phyloP scores from a whole-genome alignment of 2,329 filamentous ascomycete species.

The Penicillium thymicola region DNA sequence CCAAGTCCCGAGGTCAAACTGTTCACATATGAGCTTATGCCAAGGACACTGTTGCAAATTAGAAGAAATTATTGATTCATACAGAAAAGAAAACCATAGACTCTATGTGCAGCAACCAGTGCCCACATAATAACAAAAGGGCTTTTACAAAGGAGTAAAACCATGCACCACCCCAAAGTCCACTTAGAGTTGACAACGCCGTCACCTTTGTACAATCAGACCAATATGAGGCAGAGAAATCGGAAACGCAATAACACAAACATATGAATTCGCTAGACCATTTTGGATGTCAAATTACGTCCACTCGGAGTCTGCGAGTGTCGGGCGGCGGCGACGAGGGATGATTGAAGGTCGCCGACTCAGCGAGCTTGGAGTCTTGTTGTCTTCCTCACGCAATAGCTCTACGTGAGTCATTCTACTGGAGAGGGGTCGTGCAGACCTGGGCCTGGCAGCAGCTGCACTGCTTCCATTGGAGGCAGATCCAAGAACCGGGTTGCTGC shows the following conservation, averaged over 20 bases:
- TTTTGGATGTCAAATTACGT: conserved; percentile 13
- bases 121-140: conserved; percentile 15
- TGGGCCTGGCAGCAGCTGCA: conserved; percentile 30
- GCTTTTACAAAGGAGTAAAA: conserved; percentile 10
- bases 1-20: too few relatives aligned
- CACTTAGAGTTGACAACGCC: conserved; percentile 12
- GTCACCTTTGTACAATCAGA: neutral
- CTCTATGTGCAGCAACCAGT: conserved; percentile 24
- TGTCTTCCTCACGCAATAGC: conserved; percentile 38
- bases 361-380: conserved; percentile 31
- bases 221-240: conserved; percentile 5
- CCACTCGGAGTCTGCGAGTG: conserved; percentile 40
- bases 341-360: conserved; percentile 36
- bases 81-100: neutral
- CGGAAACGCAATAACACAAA: neutral
- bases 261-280: neutral
- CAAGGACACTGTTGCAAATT: neutral
- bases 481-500: conserved; percentile 30
- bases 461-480: conserved; percentile 32
- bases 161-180: conserved; percentile 10
- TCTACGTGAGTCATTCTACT: conserved; percentile 39
- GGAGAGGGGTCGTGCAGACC: conserved; percentile 38
- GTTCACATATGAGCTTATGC: neutral
- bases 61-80: conserved; percentile 18
- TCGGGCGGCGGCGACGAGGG: conserved; percentile 37